Percentiles rank a stretch among this genome's conserved stretches.
Evolutionary conservation across 306 rosid genomes (phyloP).

Genomic region (Purshia tridentata): DNA sequence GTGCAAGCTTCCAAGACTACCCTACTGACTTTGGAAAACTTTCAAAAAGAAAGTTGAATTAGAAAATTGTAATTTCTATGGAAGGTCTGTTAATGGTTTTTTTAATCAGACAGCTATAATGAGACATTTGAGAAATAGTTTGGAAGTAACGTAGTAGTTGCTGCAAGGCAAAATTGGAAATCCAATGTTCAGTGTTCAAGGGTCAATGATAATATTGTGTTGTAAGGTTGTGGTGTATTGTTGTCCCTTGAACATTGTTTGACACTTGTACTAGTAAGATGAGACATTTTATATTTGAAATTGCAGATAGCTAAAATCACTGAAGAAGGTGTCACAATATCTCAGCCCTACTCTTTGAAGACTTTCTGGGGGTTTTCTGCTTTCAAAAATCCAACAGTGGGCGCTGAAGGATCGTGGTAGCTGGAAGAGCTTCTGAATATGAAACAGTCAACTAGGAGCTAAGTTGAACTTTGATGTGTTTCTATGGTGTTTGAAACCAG

Average conservation of each 20-base stretch:
- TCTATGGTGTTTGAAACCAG: neutral
- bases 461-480: conserved; percentile 17
- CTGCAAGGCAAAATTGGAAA: neutral
- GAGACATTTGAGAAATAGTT: neutral
- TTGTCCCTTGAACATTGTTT: neutral
- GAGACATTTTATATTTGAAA: conserved; percentile 21
- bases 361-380: conserved; percentile 85
- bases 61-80: neutral
- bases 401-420: conserved; percentile 94
- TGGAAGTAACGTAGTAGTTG: neutral
- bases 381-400: conserved; percentile 71
- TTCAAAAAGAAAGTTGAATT: neutral
- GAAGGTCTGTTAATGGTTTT: neutral
- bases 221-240: neutral
- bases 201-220: neutral
- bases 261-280: conserved; percentile 1
- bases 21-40: neutral
- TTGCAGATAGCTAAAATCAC: conserved; percentile 80
- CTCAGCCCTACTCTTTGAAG: conserved; percentile 71
- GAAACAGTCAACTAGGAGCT: conserved; percentile 3
- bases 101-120: neutral
- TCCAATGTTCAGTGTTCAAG: neutral
- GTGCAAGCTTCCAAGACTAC: neutral
- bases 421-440: neutral
- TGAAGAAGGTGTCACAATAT: conserved; percentile 66